Base-by-base conservation (phyloP, 371 early-diverging fungal genomes). In the Nematocida parisii region DNA sequence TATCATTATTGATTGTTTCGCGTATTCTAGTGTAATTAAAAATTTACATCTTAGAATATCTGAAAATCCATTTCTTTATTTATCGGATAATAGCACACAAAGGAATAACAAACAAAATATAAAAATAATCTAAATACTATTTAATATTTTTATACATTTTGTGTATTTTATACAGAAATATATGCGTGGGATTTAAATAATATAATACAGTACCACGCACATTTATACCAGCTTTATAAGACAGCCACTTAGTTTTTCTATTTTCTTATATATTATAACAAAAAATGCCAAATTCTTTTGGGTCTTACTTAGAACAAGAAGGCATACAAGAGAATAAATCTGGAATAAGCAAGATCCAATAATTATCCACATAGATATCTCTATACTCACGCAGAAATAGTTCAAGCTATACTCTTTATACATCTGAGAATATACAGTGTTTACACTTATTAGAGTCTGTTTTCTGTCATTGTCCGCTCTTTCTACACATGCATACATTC, bases 241-340 rank as follows among this genome's bases (percentile, higher is more conserved):
- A 22, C 42, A 45, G 5, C 70, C 70, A 24, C 22, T 40, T 13
- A 75, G 52, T 55, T 75, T 75, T 56, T 75, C 75, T 56, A 75
- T 33, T 46, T 75, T 75, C 22, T 50, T 66, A 39, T 54, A 27
- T 15, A 67, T 60, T 5, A 44, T 4, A 13, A 64, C 42, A 42
- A 55, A 67, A 11, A 68, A 75, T 13, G 15, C 33, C 20, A 45
- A 22, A 44, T 13, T 45, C 42, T 73, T 66, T 39, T 55, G 27
- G 5, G 22, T 42, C 54, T 13, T 46, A 7, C 27, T 5, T 15
- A 67, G 24, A 64, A 64, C 9, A 15, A 11, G 15, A 9, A 64
- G 11, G 11, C 18, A 64, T 45, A 27, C 2, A 11, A 22, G 1
- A 13, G 22, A 13, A 45, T 64, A 64, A 42, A 27, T 11, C 15